Conservation (phyloP, 164 flowering plant genomes). For the Vitis vinifera region DNA sequence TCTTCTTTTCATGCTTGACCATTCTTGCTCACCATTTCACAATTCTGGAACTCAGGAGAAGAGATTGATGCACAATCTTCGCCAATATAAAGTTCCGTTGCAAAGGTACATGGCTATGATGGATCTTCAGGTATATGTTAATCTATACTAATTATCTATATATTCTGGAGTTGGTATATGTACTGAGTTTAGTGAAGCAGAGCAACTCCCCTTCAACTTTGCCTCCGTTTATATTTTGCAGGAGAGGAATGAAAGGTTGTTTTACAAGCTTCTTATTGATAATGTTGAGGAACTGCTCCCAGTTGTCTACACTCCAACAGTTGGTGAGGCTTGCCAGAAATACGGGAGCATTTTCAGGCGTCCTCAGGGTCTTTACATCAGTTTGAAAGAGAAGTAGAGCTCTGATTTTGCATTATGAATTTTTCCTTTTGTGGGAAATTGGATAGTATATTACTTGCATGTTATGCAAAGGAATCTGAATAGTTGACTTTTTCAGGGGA, state of each 20-base stretch:
- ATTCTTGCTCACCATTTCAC: slow-evolving; percentile 2
- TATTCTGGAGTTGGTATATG: not conserved
- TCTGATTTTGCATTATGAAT: not conserved
- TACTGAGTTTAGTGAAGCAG: not conserved
- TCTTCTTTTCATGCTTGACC: not conserved
- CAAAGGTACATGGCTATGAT: slow-evolving; percentile 63
- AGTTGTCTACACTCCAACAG: slow-evolving; percentile 81
- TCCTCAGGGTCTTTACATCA: slow-evolving; percentile 86
- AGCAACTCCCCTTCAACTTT: too few relatives aligned
- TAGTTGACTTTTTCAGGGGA: slow-evolving; percentile 44
- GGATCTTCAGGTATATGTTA: slow-evolving; percentile 55
- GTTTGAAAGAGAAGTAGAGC: slow-evolving; percentile 76
- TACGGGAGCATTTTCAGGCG: slow-evolving; percentile 84
- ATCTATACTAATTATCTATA: too few relatives aligned
- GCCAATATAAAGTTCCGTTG: slow-evolving; percentile 54
- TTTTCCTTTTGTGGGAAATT: not conserved
- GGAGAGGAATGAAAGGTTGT: slow-evolving; percentile 85
- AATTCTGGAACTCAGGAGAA: slow-evolving; percentile 41
- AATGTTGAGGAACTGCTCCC: slow-evolving; percentile 86
- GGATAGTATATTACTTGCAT: not conserved
- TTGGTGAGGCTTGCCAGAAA: slow-evolving; percentile 93
- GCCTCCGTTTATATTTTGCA: slow-evolving; percentile 18
- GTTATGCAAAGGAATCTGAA: slow-evolving; percentile 1
- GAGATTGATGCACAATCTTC: slow-evolving; percentile 48
- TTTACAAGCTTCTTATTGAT: slow-evolving; percentile 81